Conservation (phyloP, 345 rosid genomes). For the Citrus hindsii region DNA sequence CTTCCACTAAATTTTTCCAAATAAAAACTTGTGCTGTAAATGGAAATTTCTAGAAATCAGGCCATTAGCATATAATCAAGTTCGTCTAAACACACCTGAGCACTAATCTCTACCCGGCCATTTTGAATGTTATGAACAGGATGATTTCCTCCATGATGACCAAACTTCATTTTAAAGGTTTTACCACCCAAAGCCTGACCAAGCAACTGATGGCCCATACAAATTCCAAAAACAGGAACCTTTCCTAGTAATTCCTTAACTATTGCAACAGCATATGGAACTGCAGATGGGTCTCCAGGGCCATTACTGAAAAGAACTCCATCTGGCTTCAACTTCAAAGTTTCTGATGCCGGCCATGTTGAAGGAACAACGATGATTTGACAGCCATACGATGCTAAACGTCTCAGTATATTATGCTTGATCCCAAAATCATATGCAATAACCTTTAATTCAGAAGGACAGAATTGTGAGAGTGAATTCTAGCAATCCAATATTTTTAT, state of each 20-base stretch:
- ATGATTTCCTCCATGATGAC: conserved; percentile 98
- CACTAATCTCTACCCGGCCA: conserved; percentile 86
- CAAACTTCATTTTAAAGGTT: conserved; percentile 97
- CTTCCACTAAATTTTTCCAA: background rate
- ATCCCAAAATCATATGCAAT: conserved; percentile 90
- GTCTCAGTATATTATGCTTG: conserved; percentile 88
- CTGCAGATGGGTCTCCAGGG: conserved; percentile 98
- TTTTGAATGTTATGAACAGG: conserved; percentile 70
- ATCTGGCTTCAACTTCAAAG: conserved; percentile 78
- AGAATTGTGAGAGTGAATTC: conserved; percentile 10
- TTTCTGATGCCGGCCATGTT: conserved; percentile 81
- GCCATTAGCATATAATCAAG: background rate
- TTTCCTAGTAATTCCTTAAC: conserved; percentile 80
- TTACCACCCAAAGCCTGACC: conserved; percentile 97
- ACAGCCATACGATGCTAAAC: conserved; percentile 80
- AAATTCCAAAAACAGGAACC: conserved; percentile 91
- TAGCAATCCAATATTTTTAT: background rate
- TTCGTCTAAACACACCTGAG: conserved; percentile 54
- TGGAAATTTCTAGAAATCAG: background rate
- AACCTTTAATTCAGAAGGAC: conserved; percentile 46
- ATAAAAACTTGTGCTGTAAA: background rate
- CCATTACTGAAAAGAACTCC: conserved; percentile 98
- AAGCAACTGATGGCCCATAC: conserved; percentile 97
- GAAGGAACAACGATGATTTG: conserved; percentile 90
- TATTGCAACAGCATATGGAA: conserved; percentile 87